Evolutionary conservation across 192 early-diverging fungal genomes (phyloP), one percentile per base, ranked within the genome.

Genomic region (Borealophlyctis nickersoniae): DNA sequence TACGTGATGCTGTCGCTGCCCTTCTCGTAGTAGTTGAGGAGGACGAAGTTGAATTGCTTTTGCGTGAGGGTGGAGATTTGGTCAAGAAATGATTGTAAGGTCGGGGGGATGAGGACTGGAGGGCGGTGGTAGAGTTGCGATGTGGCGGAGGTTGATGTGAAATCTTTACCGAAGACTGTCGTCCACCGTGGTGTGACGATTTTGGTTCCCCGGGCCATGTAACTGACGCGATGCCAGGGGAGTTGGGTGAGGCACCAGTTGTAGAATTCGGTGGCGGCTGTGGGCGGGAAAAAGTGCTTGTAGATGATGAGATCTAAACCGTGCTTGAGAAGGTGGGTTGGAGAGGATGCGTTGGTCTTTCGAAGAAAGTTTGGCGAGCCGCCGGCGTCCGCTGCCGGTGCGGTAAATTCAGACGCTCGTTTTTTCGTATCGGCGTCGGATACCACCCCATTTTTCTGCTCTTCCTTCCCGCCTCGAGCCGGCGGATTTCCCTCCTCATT

Each of bases 161-260:
- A 49, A 27, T 63, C 62, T 23, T 7, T 30, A 13, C 62, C 62
- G 49, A 63, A 63, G 51, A 63, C 62, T 11, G 62, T 63, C 13
- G 62, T 63, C 22, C 19, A 63, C 11, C 62, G 62, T 22, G 62
- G 62, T 5, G 62, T 63, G 16, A 29, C 54, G 0, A 63, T 54
- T 5, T 61, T 19, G 9, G 19, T 45, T 19, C 39, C 39, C 19
- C 39, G 39, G 7, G 39, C 19, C 9, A 7, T 7, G 39, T 45
- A 45, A 13, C 19, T 7, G 39, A 45, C 39, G 39, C 39, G 39
- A 19, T 45, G 39, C 39, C 39, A 45, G 19, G 39, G 39, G 39
- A 45, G 39, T 7, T 7, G 19, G 7, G 7, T 7, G 39, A 45
- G 39, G 39, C 7, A 19, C 9, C 19, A 45, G 7, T 7, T 45